phyloP scores from a whole-genome alignment of 495 filamentous ascomycete species.

The Daldinia decipiens region DNA sequence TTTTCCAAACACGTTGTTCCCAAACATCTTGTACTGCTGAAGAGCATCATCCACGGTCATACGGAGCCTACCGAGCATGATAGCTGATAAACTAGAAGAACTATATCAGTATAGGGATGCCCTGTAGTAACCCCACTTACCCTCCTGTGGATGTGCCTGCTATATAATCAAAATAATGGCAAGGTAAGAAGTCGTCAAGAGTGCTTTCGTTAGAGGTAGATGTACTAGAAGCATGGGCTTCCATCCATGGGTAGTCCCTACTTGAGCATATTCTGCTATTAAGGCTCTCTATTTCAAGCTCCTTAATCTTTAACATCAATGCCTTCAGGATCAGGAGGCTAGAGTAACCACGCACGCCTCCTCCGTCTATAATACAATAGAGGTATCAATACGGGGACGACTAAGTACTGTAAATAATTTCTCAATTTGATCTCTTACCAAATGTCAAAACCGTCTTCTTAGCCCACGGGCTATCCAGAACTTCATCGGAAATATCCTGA shows the following conservation, averaged over 20 bases:
- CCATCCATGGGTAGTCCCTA: slow-evolving; percentile 2
- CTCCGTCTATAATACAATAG: not conserved
- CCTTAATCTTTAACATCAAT: slow-evolving; percentile 2
- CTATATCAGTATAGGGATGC: not conserved
- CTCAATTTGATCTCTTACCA: not conserved
- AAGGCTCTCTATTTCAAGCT: not conserved
- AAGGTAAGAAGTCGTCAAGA: not conserved
- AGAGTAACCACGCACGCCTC: slow-evolving; percentile 2
- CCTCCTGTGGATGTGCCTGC: slow-evolving; percentile 6
- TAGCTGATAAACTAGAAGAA: not conserved
- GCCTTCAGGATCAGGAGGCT: not conserved
- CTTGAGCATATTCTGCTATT: not conserved
- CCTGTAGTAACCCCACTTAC: not conserved
- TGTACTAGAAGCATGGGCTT: not conserved
- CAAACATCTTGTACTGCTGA: not conserved
- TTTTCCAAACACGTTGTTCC: not conserved
- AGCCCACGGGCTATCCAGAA: not conserved
- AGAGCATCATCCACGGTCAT: not conserved
- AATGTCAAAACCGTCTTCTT: not conserved
- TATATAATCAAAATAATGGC: slow-evolving; percentile 12
- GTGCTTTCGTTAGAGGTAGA: not conserved
- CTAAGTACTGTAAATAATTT: not conserved
- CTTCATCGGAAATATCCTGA: not conserved
- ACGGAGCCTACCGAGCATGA: not conserved
- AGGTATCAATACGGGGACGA: not conserved